phyloP scores from a whole-genome alignment of 2,329 filamentous ascomycete species.

The Tolypocladium inflatum region DNA sequence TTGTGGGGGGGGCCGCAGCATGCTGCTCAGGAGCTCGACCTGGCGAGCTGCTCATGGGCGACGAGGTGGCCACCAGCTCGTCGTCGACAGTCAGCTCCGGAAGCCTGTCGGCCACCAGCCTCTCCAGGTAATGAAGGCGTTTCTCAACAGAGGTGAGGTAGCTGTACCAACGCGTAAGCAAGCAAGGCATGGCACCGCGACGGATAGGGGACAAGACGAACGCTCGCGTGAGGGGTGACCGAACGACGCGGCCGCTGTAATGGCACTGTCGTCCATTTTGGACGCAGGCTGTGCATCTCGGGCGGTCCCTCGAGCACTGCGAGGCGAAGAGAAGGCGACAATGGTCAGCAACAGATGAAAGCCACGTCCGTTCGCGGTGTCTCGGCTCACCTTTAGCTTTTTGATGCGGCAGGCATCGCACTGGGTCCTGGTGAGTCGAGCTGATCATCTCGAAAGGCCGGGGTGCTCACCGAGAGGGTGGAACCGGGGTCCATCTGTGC shows the following conservation, averaged over 20 bases:
- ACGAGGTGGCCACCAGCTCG: background rate
- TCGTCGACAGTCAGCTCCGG: constrained; percentile 2
- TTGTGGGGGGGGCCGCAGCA: background rate
- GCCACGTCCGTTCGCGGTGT: too few relatives aligned
- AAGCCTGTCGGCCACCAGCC: constrained; percentile 1
- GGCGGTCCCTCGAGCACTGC: constrained; percentile 15
- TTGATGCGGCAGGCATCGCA: constrained; percentile 8
- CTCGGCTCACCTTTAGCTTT: constrained; percentile 5
- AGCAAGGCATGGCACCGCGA: too few relatives aligned
- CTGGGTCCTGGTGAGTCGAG: background rate
- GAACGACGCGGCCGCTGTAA: constrained; percentile 14
- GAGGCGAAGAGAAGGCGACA: background rate
- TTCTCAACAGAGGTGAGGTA: constrained; percentile 10
- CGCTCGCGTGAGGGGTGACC: constrained; percentile 16
- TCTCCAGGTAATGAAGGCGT: constrained; percentile 1
- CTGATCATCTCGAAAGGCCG: too few relatives aligned
- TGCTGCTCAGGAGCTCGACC: background rate
- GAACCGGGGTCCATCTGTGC: background rate
- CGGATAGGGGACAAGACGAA: background rate
- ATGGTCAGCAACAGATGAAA: background rate
- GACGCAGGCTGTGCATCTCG: constrained; percentile 13
- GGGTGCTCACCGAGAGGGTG: background rate
- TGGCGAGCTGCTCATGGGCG: background rate
- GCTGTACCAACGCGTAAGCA: constrained; percentile 3
- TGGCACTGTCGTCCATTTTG: constrained; percentile 13